Evolutionary conservation across 257 asterid genomes (phyloP).

Genomic region (Solanum tarijense): DNA sequence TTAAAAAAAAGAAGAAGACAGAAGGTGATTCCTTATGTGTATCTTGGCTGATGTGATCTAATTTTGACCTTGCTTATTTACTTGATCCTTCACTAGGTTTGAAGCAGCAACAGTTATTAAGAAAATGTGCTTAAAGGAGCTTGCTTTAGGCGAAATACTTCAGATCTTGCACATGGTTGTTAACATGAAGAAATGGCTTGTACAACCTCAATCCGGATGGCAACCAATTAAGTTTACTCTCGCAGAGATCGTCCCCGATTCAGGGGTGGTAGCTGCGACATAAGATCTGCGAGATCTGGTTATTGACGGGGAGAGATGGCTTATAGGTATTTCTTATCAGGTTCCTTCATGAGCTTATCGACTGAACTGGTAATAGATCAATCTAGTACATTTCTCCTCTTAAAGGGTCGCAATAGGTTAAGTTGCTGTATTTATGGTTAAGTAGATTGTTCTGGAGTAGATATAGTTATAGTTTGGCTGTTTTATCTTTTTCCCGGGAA

Average conservation of each 20-base stretch:
- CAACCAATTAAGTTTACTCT: slow-evolving; percentile 60
- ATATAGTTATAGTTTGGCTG: neutral
- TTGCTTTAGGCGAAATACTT: slow-evolving; percentile 64
- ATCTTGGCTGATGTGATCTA: neutral
- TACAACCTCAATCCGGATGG: slow-evolving; percentile 71
- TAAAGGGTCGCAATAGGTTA: neutral
- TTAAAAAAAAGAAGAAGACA: neutral
- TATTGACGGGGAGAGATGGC: slow-evolving; percentile 29
- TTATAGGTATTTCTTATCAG: neutral
- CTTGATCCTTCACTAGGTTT: slow-evolving; percentile 41
- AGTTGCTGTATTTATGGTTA: slow-evolving; percentile 10
- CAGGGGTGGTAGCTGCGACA: slow-evolving; percentile 66
- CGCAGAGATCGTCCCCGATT: slow-evolving; percentile 55
- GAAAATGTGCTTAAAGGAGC: slow-evolving; percentile 57
- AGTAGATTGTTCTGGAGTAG: slow-evolving; percentile 2
- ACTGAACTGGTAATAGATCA: slow-evolving; percentile 15
- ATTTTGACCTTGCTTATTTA: neutral
- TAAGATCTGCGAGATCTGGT: slow-evolving; percentile 21
- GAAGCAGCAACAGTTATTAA: slow-evolving; percentile 80
- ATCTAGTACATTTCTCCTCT: slow-evolving; percentile 24
- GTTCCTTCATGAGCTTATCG: slow-evolving; percentile 5
- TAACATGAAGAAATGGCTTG: slow-evolving; percentile 65
- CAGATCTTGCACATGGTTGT: slow-evolving; percentile 83
- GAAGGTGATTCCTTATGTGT: neutral
- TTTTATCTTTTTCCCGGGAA: neutral